phyloP scores from a whole-genome alignment of 192 early-diverging fungal genomes.

The Umbelopsis isabellina region DNA sequence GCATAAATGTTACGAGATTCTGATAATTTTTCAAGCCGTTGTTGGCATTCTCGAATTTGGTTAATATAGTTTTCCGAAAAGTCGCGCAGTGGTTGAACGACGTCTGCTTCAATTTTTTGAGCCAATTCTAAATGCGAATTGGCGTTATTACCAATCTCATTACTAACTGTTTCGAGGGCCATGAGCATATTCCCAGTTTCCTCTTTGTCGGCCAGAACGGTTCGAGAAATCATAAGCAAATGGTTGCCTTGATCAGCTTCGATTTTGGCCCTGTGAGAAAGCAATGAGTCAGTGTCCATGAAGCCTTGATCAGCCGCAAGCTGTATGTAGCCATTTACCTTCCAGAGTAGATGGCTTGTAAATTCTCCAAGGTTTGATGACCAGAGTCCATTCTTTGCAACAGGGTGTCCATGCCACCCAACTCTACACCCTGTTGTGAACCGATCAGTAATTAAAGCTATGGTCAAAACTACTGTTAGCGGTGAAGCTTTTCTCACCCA shows the following conservation, averaged over 20 bases:
- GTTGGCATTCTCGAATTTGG: neutral
- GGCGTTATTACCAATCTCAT: neutral
- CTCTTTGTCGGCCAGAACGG: conserved; percentile 1
- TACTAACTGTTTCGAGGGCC: neutral
- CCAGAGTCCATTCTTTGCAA: conserved; percentile 7
- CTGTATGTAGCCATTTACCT: neutral
- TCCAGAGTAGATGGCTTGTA: conserved; percentile 8
- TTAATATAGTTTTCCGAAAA: conserved; percentile 11
- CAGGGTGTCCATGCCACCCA: conserved; percentile 1
- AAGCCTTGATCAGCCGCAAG: neutral
- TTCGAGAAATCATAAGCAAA: neutral
- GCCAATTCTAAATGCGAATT: conserved; percentile 7
- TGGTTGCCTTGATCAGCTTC: conserved; percentile 14
- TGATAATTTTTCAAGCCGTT: neutral
- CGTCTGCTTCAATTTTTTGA: conserved; percentile 2
- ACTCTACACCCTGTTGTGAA: neutral
- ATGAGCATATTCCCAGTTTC: neutral
- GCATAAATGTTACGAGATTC: neutral
- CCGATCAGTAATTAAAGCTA: neutral
- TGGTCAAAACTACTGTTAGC: neutral
- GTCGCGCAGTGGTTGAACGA: neutral
- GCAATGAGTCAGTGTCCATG: neutral
- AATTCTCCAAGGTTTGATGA: conserved; percentile 6
- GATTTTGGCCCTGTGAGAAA: neutral
- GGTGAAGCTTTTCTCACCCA: neutral